phyloP scores from a whole-genome alignment of 106 monocot genomes.

The Posidonia australis region DNA sequence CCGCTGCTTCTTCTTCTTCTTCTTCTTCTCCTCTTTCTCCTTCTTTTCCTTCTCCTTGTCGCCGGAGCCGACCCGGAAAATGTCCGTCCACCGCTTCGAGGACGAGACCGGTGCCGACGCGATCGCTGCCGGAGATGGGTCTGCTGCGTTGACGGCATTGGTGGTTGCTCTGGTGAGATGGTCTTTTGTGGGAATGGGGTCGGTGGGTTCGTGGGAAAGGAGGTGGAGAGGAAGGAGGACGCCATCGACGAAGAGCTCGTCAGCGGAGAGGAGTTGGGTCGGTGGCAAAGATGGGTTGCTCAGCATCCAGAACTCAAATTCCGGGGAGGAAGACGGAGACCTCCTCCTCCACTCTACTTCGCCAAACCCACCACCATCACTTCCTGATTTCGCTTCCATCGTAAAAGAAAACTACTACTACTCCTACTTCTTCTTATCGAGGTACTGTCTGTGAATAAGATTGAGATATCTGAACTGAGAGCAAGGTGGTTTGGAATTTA shows the following conservation, averaged over 20 bases:
- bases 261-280: constrained; percentile 46
- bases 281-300: constrained; percentile 14
- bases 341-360: neutral
- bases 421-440: too few species aligned
- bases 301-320: constrained; percentile 55
- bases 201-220: constrained; percentile 6
- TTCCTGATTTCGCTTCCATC: neutral
- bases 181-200: neutral
- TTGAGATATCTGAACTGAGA: too few species aligned
- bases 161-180: neutral
- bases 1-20: neutral
- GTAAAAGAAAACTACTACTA: too few species aligned
- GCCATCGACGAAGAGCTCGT: constrained; percentile 72
- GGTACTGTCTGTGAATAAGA: too few species aligned
- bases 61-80: constrained; percentile 29
- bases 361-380: neutral
- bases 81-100: constrained; percentile 60
- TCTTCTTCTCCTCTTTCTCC: neutral
- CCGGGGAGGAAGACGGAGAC: constrained; percentile 30
- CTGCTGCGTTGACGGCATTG: neutral
- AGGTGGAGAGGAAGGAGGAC: constrained; percentile 53
- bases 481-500: too few species aligned
- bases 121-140: constrained; percentile 9
- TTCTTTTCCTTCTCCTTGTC: constrained; percentile 3
- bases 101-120: neutral